Conservation (phyloP, 169 alveolate genomes). For the Plasmodium fragile region DNA sequence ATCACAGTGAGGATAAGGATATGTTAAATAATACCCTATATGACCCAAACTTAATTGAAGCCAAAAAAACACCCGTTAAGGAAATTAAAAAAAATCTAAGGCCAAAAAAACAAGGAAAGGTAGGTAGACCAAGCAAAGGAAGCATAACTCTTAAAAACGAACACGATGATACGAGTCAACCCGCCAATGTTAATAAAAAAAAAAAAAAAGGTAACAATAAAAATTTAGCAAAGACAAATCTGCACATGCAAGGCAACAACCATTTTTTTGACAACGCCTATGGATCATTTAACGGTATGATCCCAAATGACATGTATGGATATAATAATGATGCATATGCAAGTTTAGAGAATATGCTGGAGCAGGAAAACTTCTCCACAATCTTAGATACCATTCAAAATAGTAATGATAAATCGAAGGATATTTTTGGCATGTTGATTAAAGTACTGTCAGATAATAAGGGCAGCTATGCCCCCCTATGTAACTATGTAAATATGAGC, state of each 20-base stretch:
- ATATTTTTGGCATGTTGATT: conserved; percentile 34
- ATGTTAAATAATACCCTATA: conserved; percentile 6
- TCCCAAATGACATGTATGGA: conserved; percentile 10
- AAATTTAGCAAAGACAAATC: conserved; percentile 4
- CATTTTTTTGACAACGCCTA: neutral
- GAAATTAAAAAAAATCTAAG: conserved; percentile 47
- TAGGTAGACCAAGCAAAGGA: conserved; percentile 61
- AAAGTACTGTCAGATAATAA: conserved; percentile 19
- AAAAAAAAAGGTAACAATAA: conserved; percentile 19
- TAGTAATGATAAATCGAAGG: conserved; percentile 62
- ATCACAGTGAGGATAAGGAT: conserved; percentile 59
- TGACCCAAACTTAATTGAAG: conserved; percentile 2
- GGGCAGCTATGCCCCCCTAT: neutral
- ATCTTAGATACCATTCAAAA: conserved; percentile 30
- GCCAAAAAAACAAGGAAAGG: conserved; percentile 47
- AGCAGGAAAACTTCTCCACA: conserved; percentile 27
- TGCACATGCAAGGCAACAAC: neutral
- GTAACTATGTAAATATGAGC: conserved; percentile 52
- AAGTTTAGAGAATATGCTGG: conserved; percentile 50
- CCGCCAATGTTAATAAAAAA: conserved; percentile 17
- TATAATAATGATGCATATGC: neutral
- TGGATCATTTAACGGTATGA: conserved; percentile 11
- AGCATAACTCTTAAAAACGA: neutral
- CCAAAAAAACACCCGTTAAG: conserved; percentile 1
- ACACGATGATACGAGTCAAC: neutral